Evolutionary conservation across 176 grass and related monocot genomes (phyloP), one percentile per base, ranked within the genome.

Genomic region (Ensete ventricosum): DNA sequence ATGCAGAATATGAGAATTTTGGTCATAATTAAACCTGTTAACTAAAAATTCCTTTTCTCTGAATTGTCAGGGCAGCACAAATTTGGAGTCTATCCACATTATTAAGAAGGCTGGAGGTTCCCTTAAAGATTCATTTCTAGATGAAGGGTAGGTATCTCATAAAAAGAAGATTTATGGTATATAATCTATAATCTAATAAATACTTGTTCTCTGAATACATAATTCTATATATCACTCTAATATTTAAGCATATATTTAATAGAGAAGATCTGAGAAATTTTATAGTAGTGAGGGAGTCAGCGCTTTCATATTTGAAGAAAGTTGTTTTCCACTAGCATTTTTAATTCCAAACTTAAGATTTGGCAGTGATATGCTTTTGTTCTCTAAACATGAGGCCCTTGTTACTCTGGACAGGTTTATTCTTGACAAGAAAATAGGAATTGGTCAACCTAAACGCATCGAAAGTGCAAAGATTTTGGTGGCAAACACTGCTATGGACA

Each of bases 401-500:
- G 54, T 73, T 51, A 9, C 53, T 51, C 60, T 73, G 65, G 79
- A 3, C 80, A 98, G 90, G 72, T 98, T 98, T 78, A 98, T 98
- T 78, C 88, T 98, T 84, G 94, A 98, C 84, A 98, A 93, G 83
- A 98, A 98, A 79, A 98, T 98, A 81, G 94, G 94, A 62, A 85
- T 98, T 67, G 94, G 94, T 7, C 94, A 98, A 71, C 94, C 90
- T 27, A 93, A 98, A 80, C 52, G 85, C 12, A 98, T 93, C 82
- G 90, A 98, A 77, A 93, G 93, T 72, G 94, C 94, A 21, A 98
- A 98, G 53, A 93, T 98, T 77, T 85, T 98, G 80, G 94, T 98
- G 68, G 88, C 94, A 3, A 98, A 98, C 75, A 93, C 94, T 60
- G 94, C 94, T 70, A 98, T 98, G 94, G 90, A 98, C 80, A 98